These are phyloP conservation scores for Exophiala spinifera DNA, from an alignment of 2,329 filamentous ascomycete species.

Conservation along the genomic window DNA sequence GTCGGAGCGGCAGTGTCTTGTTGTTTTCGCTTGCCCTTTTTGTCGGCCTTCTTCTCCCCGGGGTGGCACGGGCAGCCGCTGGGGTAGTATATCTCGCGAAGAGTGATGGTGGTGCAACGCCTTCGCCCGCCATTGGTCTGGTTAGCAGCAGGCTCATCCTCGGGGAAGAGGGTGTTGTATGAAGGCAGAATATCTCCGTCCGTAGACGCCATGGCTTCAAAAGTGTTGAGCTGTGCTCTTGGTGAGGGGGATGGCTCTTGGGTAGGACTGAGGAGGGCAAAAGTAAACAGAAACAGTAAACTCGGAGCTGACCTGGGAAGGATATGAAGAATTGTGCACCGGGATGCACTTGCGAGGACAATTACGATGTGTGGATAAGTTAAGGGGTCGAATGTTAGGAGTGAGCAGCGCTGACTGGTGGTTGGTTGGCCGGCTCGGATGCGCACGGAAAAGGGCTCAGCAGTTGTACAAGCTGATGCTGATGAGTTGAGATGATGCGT, in stretches of 20 bases:
- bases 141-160: slow-evolving; percentile 16
- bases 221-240: neutral
- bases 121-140: slow-evolving; percentile 19
- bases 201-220: slow-evolving; percentile 9
- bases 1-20: neutral
- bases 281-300: slow-evolving; percentile 1
- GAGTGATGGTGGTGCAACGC: slow-evolving; percentile 29
- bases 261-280: neutral
- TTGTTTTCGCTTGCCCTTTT: slow-evolving; percentile 21
- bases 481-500: slow-evolving; percentile 18
- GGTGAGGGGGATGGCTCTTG: neutral
- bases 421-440: slow-evolving; percentile 20
- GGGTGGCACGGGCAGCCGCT: slow-evolving; percentile 28
- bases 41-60: slow-evolving; percentile 9
- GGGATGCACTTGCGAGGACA: slow-evolving; percentile 1
- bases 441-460: slow-evolving; percentile 18
- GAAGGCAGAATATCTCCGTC: slow-evolving; percentile 13
- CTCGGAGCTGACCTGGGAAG: slow-evolving; percentile 5
- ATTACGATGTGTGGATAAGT: slow-evolving; percentile 4
- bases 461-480: slow-evolving; percentile 9
- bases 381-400: neutral
- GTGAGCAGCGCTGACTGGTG: slow-evolving; percentile 1
- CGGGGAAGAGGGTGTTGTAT: slow-evolving; percentile 24
- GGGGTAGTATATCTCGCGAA: slow-evolving; percentile 27
- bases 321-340: slow-evolving; percentile 6